Percentiles rank a stretch among this genome's conserved stretches.
phyloP scores from a whole-genome alignment of 2,329 filamentous ascomycete species.

The Fusarium decemcellulare region DNA sequence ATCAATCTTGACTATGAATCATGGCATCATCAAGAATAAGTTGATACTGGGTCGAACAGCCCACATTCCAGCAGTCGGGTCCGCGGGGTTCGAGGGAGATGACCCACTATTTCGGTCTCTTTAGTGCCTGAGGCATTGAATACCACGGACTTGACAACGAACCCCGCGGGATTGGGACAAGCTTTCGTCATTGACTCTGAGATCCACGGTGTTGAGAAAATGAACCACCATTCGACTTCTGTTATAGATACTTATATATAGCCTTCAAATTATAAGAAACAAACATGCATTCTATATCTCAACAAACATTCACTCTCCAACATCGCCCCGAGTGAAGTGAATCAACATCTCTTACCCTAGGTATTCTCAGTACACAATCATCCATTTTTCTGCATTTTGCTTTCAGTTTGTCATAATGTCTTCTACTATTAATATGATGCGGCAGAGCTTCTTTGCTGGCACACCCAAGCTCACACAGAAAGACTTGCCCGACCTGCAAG shows the following conservation, averaged over 20 bases:
- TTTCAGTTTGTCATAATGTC: not conserved
- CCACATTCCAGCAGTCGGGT: not conserved
- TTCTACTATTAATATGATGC: slow-evolving; percentile 8
- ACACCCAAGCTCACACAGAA: slow-evolving; percentile 54
- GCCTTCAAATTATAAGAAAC: too few relatives aligned
- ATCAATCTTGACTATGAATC: not conserved
- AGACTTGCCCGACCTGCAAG: slow-evolving; percentile 72
- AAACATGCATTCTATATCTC: too few relatives aligned
- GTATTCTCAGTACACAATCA: not conserved
- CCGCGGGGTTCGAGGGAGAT: not conserved
- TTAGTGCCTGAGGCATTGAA: slow-evolving; percentile 1
- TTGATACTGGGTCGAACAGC: too few relatives aligned
- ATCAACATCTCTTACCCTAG: too few relatives aligned
- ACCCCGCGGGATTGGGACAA: slow-evolving; percentile 3
- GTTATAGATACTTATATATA: not conserved
- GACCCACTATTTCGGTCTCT: not conserved
- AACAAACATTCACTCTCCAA: not conserved
- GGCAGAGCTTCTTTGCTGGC: slow-evolving; percentile 31
- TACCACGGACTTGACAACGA: not conserved
- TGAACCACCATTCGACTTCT: not conserved
- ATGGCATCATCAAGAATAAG: too few relatives aligned
- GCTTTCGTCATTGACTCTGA: not conserved
- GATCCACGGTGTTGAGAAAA: not conserved
- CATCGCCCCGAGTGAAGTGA: not conserved
- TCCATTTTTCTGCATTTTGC: too few relatives aligned